Evolutionary conservation across 2,329 filamentous ascomycete genomes (phyloP).

Genomic region (Sclerotinia sclerotiorum): DNA sequence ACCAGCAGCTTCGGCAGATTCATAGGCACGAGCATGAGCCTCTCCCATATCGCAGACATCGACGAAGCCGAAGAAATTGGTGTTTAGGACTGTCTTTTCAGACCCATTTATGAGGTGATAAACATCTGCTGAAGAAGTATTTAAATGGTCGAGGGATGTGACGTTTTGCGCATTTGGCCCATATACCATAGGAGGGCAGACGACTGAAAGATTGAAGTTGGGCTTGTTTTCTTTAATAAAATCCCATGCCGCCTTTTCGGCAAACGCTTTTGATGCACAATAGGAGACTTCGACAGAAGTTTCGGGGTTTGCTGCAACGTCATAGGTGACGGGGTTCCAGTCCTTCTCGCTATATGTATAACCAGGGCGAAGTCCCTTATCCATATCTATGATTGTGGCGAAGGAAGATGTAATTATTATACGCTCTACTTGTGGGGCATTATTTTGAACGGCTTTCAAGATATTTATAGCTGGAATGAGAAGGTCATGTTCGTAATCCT

Average conservation of each 20-base stretch:
- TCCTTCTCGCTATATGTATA: conserved; percentile 53
- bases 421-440: conserved; percentile 42
- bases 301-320: conserved; percentile 42
- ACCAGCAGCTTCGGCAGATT: conserved; percentile 55
- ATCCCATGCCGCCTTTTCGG: conserved; percentile 64
- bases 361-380: conserved; percentile 50
- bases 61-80: conserved; percentile 50
- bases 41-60: conserved; percentile 60
- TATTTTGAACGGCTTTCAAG: conserved; percentile 46
- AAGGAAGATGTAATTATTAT: conserved; percentile 62
- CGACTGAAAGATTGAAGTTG: conserved; percentile 57
- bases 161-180: conserved; percentile 63
- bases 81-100: conserved; percentile 56
- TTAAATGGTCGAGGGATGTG: conserved; percentile 58
- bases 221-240: conserved; percentile 54
- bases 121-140: conserved; percentile 70
- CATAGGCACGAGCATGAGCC: conserved; percentile 58
- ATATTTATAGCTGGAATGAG: conserved; percentile 55
- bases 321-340: conserved; percentile 53
- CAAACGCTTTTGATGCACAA: conserved; percentile 57
- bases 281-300: conserved; percentile 30
- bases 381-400: conserved; percentile 55
- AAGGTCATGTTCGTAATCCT: conserved; percentile 43
- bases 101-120: conserved; percentile 62
- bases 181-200: conserved; percentile 61